Conservation (phyloP, 345 rosid species). For the Eucalyptus grandis region DNA sequence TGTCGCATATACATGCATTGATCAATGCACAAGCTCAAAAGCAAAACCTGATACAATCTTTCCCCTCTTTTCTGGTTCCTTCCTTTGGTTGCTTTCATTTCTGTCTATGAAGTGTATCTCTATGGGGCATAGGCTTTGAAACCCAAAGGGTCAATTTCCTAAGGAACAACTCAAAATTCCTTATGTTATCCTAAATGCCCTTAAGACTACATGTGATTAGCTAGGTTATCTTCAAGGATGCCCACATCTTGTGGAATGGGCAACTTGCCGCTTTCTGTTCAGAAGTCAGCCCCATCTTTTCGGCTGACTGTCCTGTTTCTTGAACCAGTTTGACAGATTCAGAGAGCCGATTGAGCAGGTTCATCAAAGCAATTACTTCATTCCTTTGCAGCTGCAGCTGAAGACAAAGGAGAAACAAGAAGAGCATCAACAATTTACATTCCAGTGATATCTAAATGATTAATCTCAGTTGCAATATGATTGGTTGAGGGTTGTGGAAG, state of each 20-base stretch:
- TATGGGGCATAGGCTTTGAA: background rate
- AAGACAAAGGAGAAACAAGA: background rate
- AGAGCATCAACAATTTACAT: background rate
- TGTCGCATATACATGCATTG: background rate
- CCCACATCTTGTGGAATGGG: conserved; percentile 19
- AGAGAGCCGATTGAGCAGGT: conserved; percentile 58
- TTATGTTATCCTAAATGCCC: background rate
- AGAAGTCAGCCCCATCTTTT: conserved; percentile 5
- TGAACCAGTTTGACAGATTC: conserved; percentile 57
- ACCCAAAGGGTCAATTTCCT: background rate
- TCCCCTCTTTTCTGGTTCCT: background rate
- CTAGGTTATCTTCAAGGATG: conserved; percentile 8
- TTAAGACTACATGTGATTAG: background rate
- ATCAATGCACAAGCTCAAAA: background rate
- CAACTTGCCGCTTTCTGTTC: conserved; percentile 3
- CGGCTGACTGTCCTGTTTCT: conserved; percentile 38
- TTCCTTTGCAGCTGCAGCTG: conserved; percentile 70
- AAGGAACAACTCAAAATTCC: background rate
- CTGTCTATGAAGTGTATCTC: background rate
- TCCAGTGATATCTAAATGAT: background rate
- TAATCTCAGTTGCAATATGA: background rate
- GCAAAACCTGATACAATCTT: background rate
- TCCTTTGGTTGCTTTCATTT: background rate
- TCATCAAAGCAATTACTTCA: conserved; percentile 71
- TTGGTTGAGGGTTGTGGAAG: background rate